phyloP scores from a whole-genome alignment of 2,329 filamentous ascomycete species.

The Neospermospora avenae region DNA sequence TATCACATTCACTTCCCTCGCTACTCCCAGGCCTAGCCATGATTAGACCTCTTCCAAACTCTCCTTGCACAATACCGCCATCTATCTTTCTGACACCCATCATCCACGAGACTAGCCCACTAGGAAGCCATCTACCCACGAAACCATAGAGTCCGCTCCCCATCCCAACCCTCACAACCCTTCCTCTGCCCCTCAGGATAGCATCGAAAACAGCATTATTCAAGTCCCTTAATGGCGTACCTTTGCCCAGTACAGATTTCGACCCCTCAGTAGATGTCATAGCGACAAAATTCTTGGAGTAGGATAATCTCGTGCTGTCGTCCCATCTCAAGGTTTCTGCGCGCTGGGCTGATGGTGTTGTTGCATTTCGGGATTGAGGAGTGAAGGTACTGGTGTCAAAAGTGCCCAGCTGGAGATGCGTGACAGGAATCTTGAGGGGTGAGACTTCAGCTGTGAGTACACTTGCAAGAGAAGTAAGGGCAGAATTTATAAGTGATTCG shows the following conservation, averaged over 20 bases:
- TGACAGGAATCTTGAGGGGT: constrained; percentile 72
- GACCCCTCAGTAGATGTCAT: constrained; percentile 38
- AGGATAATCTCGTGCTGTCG: constrained; percentile 55
- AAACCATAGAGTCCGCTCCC: constrained; percentile 83
- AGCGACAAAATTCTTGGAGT: constrained; percentile 60
- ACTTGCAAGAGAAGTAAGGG: constrained; percentile 80
- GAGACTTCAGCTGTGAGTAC: constrained; percentile 77
- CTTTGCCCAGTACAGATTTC: constrained; percentile 36
- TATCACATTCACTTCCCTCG: constrained; percentile 10
- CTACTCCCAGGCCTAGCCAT: constrained; percentile 7
- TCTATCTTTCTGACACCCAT: constrained; percentile 68
- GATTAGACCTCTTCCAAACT: constrained; percentile 16
- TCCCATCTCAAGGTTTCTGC: constrained; percentile 62
- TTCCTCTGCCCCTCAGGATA: constrained; percentile 56
- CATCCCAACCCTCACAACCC: constrained; percentile 75
- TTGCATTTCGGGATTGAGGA: constrained; percentile 40
- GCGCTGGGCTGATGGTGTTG: constrained; percentile 42
- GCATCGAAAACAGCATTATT: constrained; percentile 91
- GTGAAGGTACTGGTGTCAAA: constrained; percentile 76
- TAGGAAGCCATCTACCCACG: constrained; percentile 77
- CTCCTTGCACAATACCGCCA: not conserved
- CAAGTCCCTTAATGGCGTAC: constrained; percentile 69
- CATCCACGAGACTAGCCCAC: constrained; percentile 84
- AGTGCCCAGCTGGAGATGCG: constrained; percentile 85
- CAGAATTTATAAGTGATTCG: constrained; percentile 81